These are phyloP conservation scores for Xylaria palmicola DNA, from an alignment of 495 filamentous ascomycete species.

Conservation along the genomic window DNA sequence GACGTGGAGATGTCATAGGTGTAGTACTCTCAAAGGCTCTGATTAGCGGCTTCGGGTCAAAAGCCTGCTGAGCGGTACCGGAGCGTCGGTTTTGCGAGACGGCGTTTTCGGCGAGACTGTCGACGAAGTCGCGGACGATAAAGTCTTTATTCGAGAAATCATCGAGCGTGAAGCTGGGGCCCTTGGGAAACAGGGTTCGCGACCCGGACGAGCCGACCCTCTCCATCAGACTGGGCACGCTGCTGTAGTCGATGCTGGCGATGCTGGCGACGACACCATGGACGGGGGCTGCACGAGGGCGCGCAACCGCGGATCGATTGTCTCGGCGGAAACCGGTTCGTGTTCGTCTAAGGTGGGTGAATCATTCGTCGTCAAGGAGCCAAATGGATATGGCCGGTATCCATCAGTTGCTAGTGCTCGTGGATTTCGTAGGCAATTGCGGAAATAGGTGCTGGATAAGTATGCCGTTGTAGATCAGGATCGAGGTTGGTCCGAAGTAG, in stretches of 20 bases:
- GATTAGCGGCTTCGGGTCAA: constrained; percentile 97
- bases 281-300: not conserved
- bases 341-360: not conserved
- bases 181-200: constrained; percentile 71
- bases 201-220: constrained; percentile 43
- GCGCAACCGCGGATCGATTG: not conserved
- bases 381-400: not conserved
- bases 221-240: constrained; percentile 37
- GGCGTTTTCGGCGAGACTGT: constrained; percentile 83
- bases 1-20: not conserved
- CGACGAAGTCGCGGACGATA: constrained; percentile 96
- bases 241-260: constrained; percentile 1
- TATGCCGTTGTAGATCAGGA: too few relatives aligned
- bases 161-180: constrained; percentile 78
- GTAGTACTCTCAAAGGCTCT: constrained; percentile 81
- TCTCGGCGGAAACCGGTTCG: not conserved
- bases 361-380: not conserved
- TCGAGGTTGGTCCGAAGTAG: too few relatives aligned
- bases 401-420: not conserved
- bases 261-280: constrained; percentile 9
- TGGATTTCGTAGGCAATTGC: not conserved
- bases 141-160: constrained; percentile 92
- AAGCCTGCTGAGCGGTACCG: constrained; percentile 64
- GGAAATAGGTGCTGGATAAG: too few relatives aligned
- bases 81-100: constrained; percentile 75